Percentiles rank a stretch among this genome's conserved stretches.
Evolutionary conservation across 148 eudicot species (phyloP).

Genomic region (Rhododendron kiyosumense): DNA sequence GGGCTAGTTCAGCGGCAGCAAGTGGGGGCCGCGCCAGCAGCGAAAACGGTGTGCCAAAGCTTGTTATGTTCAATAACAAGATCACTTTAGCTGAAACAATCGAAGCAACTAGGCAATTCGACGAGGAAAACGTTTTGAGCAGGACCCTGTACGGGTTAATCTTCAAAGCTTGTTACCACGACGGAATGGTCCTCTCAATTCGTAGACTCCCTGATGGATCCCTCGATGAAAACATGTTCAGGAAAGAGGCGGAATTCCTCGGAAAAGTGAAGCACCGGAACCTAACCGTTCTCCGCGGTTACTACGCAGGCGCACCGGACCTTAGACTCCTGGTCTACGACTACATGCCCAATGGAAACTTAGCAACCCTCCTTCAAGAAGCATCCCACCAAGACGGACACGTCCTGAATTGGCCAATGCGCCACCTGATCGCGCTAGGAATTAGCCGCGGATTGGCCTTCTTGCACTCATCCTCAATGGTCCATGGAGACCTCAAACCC

Average conservation of each 20-base stretch:
- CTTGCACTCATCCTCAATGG: conserved; percentile 38
- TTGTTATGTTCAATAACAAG: conserved; percentile 64
- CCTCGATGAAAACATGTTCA: conserved; percentile 34
- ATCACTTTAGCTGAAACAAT: conserved; percentile 55
- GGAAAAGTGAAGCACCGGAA: conserved; percentile 62
- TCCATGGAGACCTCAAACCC: conserved; percentile 63
- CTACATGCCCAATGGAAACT: conserved; percentile 76
- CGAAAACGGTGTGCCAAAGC: conserved; percentile 36
- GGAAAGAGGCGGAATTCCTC: conserved; percentile 55
- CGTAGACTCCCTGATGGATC: conserved; percentile 47
- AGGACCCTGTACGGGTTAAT: conserved; percentile 48
- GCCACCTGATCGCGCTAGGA: conserved; percentile 63
- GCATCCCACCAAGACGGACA: conserved; percentile 75
- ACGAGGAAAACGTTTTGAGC: conserved; percentile 61
- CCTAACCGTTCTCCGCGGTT: conserved; percentile 60
- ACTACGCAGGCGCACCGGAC: conserved; percentile 48
- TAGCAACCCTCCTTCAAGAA: conserved; percentile 65
- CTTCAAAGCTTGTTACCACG: conserved; percentile 51
- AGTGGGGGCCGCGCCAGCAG: conserved; percentile 40
- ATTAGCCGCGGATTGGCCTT: conserved; percentile 64
- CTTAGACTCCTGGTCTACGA: conserved; percentile 48
- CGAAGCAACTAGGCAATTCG: conserved; percentile 64
- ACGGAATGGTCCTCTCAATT: conserved; percentile 60
- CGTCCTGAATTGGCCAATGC: conserved; percentile 72
- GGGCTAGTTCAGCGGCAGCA: conserved; percentile 38